Percentiles rank a stretch among this genome's conserved stretches.
These are phyloP conservation scores for Raphanus raphanistrum DNA, from an alignment of 345 rosid species.

Conservation along the genomic window DNA sequence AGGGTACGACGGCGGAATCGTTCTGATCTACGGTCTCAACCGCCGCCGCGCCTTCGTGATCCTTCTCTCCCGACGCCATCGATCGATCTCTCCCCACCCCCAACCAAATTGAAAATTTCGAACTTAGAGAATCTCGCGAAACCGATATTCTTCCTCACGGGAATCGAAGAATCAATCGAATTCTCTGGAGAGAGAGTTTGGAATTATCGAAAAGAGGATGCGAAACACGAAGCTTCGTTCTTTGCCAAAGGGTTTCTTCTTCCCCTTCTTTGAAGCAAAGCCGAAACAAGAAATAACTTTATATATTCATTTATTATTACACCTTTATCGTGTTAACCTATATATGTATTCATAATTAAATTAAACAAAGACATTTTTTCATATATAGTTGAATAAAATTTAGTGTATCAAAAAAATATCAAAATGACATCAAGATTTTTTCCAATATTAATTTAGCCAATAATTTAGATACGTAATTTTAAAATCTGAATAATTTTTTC, in stretches of 20 bases:
- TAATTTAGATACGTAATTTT: no score
- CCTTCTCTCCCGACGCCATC: conserved; percentile 27
- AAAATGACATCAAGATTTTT: no score
- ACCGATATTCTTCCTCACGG: neutral
- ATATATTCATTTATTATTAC: neutral
- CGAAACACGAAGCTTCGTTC: conserved; percentile 19
- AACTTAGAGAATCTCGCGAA: neutral
- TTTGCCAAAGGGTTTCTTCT: conserved; percentile 17
- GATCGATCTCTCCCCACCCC: neutral
- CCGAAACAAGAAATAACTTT: neutral
- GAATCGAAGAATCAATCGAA: neutral
- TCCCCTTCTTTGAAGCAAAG: conserved; percentile 16
- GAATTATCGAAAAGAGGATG: conserved; percentile 22
- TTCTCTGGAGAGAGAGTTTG: conserved; percentile 3
- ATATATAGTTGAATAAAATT: neutral
- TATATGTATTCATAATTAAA: no score
- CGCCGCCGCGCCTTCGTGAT: conserved; percentile 11
- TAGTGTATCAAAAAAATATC: no score
- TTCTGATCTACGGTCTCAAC: conserved; percentile 11
- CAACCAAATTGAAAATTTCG: neutral
- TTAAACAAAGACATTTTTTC: neutral
- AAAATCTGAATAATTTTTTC: no score
- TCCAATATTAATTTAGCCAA: no score
- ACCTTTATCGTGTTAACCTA: neutral
- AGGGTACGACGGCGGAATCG: neutral